A percentile compares a stretch with the other conserved stretches of the same genome.
Evolutionary conservation across 2,329 filamentous ascomycete species (phyloP).

Genomic region (Ampelomyces quisqualis): DNA sequence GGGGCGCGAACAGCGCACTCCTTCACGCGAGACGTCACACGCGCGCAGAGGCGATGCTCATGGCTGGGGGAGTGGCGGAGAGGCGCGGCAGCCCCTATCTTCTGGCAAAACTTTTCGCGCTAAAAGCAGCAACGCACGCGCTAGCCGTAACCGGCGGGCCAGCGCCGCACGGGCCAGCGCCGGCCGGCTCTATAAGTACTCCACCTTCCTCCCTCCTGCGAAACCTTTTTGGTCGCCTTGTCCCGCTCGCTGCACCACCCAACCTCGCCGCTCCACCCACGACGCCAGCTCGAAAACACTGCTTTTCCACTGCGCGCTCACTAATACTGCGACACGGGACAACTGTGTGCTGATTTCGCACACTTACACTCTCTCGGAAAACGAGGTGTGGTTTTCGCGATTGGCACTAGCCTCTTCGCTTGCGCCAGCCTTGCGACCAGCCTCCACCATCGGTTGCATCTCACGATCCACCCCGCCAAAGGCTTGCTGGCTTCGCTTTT

Average conservation of each 20-base stretch:
- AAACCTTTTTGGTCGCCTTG: constrained; percentile 32
- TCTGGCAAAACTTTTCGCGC: constrained; percentile 27
- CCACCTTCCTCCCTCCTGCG: constrained; percentile 26
- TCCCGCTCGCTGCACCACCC: constrained; percentile 31
- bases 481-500: constrained; percentile 49
- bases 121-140: constrained; percentile 23
- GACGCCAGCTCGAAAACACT: constrained; percentile 30
- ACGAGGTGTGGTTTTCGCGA: constrained; percentile 26
- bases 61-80: constrained; percentile 19
- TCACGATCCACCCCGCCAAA: constrained; percentile 33
- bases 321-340: constrained; percentile 32
- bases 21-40: constrained; percentile 3
- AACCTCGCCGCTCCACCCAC: constrained; percentile 25
- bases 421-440: constrained; percentile 32
- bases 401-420: constrained; percentile 36
- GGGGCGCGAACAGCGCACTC: no score
- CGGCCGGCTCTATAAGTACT: constrained; percentile 34
- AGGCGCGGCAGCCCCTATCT: constrained; percentile 27
- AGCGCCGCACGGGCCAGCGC: constrained; percentile 15
- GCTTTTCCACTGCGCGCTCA: constrained; percentile 34
- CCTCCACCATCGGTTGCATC: constrained; percentile 28
- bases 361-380: constrained; percentile 36
- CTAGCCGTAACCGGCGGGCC: constrained; percentile 16
- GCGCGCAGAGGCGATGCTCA: constrained; percentile 13
- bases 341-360: constrained; percentile 25